These are phyloP conservation scores for Pichia thaimueangensis DNA, from an alignment of 805 yeast species.

Conservation along the genomic window DNA sequence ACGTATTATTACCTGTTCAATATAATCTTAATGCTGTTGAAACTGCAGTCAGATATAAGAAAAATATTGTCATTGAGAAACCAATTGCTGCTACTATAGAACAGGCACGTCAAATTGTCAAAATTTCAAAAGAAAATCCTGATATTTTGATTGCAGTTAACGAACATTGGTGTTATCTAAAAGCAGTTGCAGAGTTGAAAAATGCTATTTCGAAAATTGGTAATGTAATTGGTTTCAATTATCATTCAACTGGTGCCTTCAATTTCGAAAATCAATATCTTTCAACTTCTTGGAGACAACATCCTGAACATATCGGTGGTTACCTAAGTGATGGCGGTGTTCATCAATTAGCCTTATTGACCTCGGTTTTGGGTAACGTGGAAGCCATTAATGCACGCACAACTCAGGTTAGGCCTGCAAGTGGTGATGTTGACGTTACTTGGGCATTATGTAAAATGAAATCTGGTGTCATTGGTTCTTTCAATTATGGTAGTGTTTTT, in stretches of 20 bases:
- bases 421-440: constrained; percentile 79
- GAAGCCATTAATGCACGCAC: constrained; percentile 69
- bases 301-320: constrained; percentile 92
- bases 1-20: constrained; percentile 87
- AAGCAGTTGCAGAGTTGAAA: constrained; percentile 49
- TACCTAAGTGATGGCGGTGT: constrained; percentile 94
- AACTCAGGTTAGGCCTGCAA: constrained; percentile 63
- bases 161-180: constrained; percentile 81
- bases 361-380: constrained; percentile 73
- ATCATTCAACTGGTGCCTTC: constrained; percentile 70
- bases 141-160: constrained; percentile 63
- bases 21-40: constrained; percentile 62
- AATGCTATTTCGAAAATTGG: constrained; percentile 68
- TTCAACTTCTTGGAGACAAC: constrained; percentile 77
- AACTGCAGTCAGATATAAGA: constrained; percentile 63
- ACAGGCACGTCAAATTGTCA: constrained; percentile 77
- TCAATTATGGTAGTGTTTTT: constrained; percentile 80
- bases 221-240: constrained; percentile 59
- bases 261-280: constrained; percentile 53
- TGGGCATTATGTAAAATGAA: constrained; percentile 63
- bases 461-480: constrained; percentile 65
- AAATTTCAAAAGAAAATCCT: constrained; percentile 52
- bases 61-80: constrained; percentile 81
- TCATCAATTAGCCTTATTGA: constrained; percentile 83
- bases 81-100: constrained; percentile 84